Evolutionary conservation across 805 yeast species (phyloP), one percentile per base, ranked within the genome.

Genomic region (Yamadazyma tumulicola): DNA sequence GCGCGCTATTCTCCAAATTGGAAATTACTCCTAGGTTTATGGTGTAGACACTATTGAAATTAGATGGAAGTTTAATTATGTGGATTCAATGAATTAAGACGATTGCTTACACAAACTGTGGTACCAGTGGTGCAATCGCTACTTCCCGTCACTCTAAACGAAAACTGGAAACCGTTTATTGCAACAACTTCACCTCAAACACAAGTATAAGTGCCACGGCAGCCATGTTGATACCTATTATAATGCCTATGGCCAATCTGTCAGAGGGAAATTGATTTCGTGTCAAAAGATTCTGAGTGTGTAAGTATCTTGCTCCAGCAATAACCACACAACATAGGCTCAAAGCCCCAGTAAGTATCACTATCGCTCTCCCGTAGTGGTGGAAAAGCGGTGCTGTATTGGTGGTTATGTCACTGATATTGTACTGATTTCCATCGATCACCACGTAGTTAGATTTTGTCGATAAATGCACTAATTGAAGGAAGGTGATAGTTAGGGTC

Each of bases 231-330:
- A 51, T 26, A 11, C 38, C 22, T n/a, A 58, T 30, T 15, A 59
- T 18, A 3, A 52, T 15, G 18, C 42, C 17, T 1, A 59, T 23
- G 6, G 46, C 19, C 19, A 53, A 2, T 19, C 66, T 35, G 3
- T 56, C 43, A 3, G 54, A 51, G 2, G 64, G 63, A 37, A 42
- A 56, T 19, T 37, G 33, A 11, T 52, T 45, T 9, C 40, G 24
- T 9, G 48, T 39, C 28, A 60, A 37, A 8, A 45, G 19, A 8
- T 39, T 30, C 39, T 61, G 65, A 7, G 54, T 54, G 14, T 52
- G 52, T 19, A 48, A 49, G 37, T 48, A 61, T 26, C 64, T 35
- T 10, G 43, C 19, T 2, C 35, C 29, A 6, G 61, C 64, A 25
- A 57, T 45, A 16, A 53, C 9, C 1, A 51, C 5, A 6, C 51